phyloP scores from a whole-genome alignment of 176 grass and related monocot species.

The Carex littledalei region DNA sequence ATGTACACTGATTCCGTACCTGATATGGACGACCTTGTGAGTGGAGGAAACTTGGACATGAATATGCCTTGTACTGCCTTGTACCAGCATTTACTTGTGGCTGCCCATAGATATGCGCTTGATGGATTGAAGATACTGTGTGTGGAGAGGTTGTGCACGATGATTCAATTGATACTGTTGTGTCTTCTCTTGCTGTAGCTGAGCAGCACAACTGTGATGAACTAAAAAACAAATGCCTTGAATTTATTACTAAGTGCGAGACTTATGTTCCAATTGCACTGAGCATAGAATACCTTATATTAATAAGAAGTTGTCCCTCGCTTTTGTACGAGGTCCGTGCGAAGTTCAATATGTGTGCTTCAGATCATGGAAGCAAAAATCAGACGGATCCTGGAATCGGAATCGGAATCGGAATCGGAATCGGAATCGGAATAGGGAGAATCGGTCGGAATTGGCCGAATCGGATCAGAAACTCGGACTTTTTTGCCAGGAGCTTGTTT shows the following conservation, averaged over 20 bases:
- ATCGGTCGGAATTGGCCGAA: too few relatives aligned
- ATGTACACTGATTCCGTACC: slow-evolving; percentile 33
- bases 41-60: not conserved
- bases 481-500: too few relatives aligned
- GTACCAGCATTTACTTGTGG: slow-evolving; percentile 17
- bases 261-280: slow-evolving; percentile 5
- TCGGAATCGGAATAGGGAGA: too few relatives aligned
- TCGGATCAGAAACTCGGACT: too few relatives aligned
- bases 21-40: not conserved
- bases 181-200: not conserved
- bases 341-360: not conserved
- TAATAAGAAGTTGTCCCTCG: slow-evolving; percentile 7
- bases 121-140: slow-evolving; percentile 28
- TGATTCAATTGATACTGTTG: not conserved
- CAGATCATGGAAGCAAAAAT: not conserved
- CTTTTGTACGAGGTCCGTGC: slow-evolving; percentile 7
- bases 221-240: slow-evolving; percentile 20
- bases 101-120: slow-evolving; percentile 10
- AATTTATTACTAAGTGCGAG: slow-evolving; percentile 6
- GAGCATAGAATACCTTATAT: slow-evolving; percentile 4
- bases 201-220: not conserved
- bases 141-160: not conserved
- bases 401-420: too few relatives aligned
- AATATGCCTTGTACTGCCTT: not conserved
- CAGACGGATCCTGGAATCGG: too few relatives aligned